Evolutionary conservation across 345 rosid species (phyloP).

Genomic region (Salix koriyanagi): DNA sequence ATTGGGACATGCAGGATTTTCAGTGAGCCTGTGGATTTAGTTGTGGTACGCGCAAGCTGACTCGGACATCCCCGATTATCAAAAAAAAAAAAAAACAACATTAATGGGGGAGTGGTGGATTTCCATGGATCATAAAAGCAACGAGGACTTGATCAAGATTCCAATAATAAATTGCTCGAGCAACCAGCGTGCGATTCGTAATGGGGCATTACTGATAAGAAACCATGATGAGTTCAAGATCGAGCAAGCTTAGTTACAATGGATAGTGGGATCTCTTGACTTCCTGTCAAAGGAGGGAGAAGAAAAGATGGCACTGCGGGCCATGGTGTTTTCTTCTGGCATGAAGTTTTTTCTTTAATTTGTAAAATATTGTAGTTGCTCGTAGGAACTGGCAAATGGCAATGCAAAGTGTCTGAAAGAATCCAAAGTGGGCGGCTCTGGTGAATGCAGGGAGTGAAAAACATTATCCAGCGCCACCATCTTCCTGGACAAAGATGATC

Average conservation of each 20-base stretch:
- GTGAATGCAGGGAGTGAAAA: too few relatives aligned
- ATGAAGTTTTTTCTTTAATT: background rate
- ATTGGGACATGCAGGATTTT: too few relatives aligned
- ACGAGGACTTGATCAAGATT: background rate
- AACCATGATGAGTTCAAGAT: background rate
- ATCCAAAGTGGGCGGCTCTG: too few relatives aligned
- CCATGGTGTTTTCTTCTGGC: background rate
- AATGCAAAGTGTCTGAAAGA: too few relatives aligned
- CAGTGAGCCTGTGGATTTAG: too few relatives aligned
- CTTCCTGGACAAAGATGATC: too few relatives aligned
- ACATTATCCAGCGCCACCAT: too few relatives aligned
- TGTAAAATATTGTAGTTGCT: background rate
- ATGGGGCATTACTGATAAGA: background rate
- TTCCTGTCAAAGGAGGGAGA: too few relatives aligned
- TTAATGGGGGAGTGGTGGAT: background rate
- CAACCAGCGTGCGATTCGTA: background rate
- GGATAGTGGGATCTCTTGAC: background rate
- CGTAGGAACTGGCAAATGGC: background rate
- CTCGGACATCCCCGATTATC: too few relatives aligned
- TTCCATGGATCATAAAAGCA: background rate
- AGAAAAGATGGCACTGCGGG: background rate
- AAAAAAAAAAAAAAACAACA: background rate
- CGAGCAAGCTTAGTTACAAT: background rate
- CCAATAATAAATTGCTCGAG: background rate
- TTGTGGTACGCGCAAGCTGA: too few relatives aligned